phyloP scores from a whole-genome alignment of 1,139 yeast species.

The Magnusiomyces fungicola region DNA sequence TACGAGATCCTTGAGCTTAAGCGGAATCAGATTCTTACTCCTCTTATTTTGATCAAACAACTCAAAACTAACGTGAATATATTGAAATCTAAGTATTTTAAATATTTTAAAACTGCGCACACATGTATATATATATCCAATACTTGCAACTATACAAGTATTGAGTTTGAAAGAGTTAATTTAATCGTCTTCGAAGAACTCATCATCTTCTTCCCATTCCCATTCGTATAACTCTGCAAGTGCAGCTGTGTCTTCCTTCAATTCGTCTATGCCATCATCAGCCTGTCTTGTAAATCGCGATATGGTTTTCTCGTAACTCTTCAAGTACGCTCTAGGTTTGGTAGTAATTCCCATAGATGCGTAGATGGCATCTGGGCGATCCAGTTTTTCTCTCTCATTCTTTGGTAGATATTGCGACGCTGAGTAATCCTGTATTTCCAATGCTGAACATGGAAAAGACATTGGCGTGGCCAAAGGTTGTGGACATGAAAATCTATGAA shows the following conservation, averaged over 20 bases:
- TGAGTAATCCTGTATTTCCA: slow-evolving; percentile 7
- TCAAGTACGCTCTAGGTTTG: slow-evolving; percentile 40
- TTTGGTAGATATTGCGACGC: not conserved
- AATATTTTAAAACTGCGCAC: too few species aligned
- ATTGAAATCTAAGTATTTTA: too few species aligned
- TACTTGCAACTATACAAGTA: too few species aligned
- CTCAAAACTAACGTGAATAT: too few species aligned
- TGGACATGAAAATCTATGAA: slow-evolving; percentile 17
- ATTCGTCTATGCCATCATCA: slow-evolving; percentile 62
- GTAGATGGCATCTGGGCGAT: slow-evolving; percentile 23
- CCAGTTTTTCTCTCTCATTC: slow-evolving; percentile 13
- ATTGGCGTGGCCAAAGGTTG: slow-evolving; percentile 20
- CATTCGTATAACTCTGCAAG: slow-evolving; percentile 48
- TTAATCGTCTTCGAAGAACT: slow-evolving; percentile 14
- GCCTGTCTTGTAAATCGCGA: slow-evolving; percentile 35
- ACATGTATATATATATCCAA: too few species aligned
- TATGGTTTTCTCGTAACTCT: slow-evolving; percentile 43
- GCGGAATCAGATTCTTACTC: too few species aligned
- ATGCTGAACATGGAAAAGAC: slow-evolving; percentile 22
- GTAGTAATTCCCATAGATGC: slow-evolving; percentile 43
- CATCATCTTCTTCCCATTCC: slow-evolving; percentile 48
- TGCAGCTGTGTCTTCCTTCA: slow-evolving; percentile 48
- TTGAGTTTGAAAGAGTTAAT: too few species aligned
- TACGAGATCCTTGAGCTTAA: too few species aligned
- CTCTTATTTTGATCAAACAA: too few species aligned